Evolutionary conservation across 2,329 filamentous ascomycete genomes (phyloP).

Genomic region (Penicillium sp.): DNA sequence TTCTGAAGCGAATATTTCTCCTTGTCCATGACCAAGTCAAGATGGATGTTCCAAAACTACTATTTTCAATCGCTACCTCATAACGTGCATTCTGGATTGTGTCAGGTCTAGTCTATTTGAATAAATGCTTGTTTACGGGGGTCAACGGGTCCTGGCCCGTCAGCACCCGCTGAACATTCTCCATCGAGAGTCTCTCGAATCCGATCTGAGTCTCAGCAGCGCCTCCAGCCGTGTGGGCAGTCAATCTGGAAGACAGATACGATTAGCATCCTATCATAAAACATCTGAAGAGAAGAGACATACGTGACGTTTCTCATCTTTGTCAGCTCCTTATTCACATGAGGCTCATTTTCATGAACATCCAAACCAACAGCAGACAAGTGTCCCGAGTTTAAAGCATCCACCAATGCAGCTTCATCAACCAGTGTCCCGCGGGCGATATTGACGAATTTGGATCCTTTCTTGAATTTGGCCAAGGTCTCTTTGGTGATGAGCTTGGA

Average conservation of each 20-base stretch:
- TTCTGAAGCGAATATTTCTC: background rate
- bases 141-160: constrained; percentile 7
- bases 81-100: background rate
- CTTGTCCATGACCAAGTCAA: no score
- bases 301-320: constrained; percentile 13
- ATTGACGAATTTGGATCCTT: no score
- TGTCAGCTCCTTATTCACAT: constrained; percentile 4
- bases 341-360: constrained; percentile 8
- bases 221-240: constrained; percentile 11
- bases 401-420: constrained; percentile 10
- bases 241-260: background rate
- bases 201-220: constrained; percentile 11
- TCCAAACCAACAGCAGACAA: constrained; percentile 9
- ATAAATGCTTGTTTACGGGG: constrained; percentile 10
- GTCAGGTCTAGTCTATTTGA: background rate
- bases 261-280: background rate
- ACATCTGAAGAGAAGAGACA: background rate
- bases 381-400: constrained; percentile 8
- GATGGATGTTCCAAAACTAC: background rate
- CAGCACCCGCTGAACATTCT: constrained; percentile 12
- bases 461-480: no score
- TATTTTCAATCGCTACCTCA: background rate
- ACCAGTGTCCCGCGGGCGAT: no score
- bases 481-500: no score
- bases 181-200: constrained; percentile 12